Evolutionary conservation across 2,329 filamentous ascomycete genomes (phyloP).

Genomic region (Alternaria longipes): DNA sequence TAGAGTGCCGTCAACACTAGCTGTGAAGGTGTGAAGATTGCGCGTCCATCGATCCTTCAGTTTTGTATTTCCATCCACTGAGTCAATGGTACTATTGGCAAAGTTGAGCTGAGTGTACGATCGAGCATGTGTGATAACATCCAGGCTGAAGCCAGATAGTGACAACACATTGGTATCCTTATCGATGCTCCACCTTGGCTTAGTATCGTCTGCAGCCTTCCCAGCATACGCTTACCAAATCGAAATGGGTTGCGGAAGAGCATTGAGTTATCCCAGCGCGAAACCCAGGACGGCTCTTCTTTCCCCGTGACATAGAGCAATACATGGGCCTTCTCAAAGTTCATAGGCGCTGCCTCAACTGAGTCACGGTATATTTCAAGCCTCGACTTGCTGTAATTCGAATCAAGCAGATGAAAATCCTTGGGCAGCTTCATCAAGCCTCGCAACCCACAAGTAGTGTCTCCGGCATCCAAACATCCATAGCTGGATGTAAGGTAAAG

Average conservation of each 20-base stretch:
- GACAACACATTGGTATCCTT: neutral
- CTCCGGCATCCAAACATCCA: neutral
- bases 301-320: neutral
- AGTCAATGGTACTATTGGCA: no score
- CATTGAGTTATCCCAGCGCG: neutral
- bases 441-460: neutral
- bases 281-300: neutral
- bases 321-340: neutral
- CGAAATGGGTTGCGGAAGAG: neutral
- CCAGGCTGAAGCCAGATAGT: no score
- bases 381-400: neutral
- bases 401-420: neutral
- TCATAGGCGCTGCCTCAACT: neutral
- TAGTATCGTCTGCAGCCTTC: neutral
- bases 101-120: no score
- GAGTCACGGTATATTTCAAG: neutral
- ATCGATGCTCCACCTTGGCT: neutral
- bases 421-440: neutral
- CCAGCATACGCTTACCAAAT: neutral
- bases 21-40: no score
- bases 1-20: no score
- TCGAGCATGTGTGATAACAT: no score
- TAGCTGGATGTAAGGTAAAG: neutral
- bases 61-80: no score
- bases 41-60: no score